Conservation (phyloP, 441 rosid species). For the Populus hybrid region DNA sequence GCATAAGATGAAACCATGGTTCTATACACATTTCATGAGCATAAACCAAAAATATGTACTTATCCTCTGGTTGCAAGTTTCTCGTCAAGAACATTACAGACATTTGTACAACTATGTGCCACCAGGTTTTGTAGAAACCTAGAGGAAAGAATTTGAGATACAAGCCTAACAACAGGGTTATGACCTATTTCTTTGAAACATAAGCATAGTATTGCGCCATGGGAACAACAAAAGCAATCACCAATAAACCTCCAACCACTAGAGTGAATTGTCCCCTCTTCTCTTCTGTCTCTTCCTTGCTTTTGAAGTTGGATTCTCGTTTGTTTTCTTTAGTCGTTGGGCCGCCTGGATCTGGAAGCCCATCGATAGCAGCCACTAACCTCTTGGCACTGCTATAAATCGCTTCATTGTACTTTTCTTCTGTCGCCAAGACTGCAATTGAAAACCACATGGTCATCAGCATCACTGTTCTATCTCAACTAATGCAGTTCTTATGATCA, state of each 20-base stretch:
- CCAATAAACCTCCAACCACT: slow-evolving; percentile 91
- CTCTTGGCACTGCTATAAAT: slow-evolving; percentile 73
- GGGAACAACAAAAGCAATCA: slow-evolving; percentile 90
- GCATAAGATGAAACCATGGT: slow-evolving; percentile 7
- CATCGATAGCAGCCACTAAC: slow-evolving; percentile 87
- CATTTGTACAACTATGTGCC: slow-evolving; percentile 30
- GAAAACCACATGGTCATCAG: slow-evolving; percentile 3
- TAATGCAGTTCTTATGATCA: neutral
- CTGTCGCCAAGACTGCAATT: slow-evolving; percentile 83
- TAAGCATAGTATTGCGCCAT: slow-evolving; percentile 98
- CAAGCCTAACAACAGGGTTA: slow-evolving; percentile 9
- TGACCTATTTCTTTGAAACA: slow-evolving; percentile 68
- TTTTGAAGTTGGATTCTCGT: slow-evolving; percentile 85
- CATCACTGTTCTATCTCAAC: slow-evolving; percentile 1
- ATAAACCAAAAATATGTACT: slow-evolving; percentile 25
- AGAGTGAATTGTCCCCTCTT: slow-evolving; percentile 92
- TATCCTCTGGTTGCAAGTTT: slow-evolving; percentile 21
- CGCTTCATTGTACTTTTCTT: slow-evolving; percentile 96
- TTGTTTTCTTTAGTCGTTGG: slow-evolving; percentile 65
- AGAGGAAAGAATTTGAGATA: slow-evolving; percentile 14
- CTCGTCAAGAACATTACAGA: slow-evolving; percentile 25
- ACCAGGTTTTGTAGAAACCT: slow-evolving; percentile 4
- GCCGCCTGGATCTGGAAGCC: slow-evolving; percentile 92
- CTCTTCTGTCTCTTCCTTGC: slow-evolving; percentile 90
- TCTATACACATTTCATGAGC: slow-evolving; percentile 13